Evolutionary conservation across 345 rosid genomes (phyloP).

Genomic region (Eucalyptus victrix): DNA sequence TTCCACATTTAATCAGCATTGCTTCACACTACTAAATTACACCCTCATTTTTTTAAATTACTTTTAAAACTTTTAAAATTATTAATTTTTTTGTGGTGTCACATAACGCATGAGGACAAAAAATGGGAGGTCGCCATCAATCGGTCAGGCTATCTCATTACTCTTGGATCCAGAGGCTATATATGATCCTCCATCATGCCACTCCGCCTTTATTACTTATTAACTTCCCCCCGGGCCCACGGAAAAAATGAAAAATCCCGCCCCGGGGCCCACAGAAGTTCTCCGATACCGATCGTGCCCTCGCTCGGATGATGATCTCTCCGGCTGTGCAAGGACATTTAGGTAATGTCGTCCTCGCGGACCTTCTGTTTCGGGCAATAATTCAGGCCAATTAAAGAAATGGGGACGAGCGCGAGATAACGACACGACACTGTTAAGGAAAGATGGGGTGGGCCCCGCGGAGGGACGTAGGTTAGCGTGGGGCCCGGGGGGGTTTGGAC

Average conservation of each 20-base stretch:
- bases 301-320: background rate
- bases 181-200: background rate
- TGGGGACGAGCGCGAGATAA: background rate
- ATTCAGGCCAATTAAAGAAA: background rate
- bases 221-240: background rate
- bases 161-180: background rate
- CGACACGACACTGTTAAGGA: background rate
- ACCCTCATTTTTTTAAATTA: background rate
- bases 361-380: background rate
- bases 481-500: background rate
- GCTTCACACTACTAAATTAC: background rate
- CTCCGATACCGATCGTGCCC: background rate
- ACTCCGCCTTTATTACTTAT: background rate
- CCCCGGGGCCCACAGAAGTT: accelerated
- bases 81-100: background rate
- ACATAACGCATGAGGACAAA: background rate
- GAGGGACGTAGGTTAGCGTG: background rate
- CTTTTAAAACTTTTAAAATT: background rate
- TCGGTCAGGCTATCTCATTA: background rate
- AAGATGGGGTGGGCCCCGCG: background rate
- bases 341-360: background rate
- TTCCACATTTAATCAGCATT: background rate
- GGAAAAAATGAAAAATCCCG: accelerated
- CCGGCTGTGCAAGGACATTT: background rate
- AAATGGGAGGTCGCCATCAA: background rate